Evolutionary conservation across 805 yeast genomes (phyloP).

Genomic region (Cyberlindnera nakhonratchasimensis): DNA sequence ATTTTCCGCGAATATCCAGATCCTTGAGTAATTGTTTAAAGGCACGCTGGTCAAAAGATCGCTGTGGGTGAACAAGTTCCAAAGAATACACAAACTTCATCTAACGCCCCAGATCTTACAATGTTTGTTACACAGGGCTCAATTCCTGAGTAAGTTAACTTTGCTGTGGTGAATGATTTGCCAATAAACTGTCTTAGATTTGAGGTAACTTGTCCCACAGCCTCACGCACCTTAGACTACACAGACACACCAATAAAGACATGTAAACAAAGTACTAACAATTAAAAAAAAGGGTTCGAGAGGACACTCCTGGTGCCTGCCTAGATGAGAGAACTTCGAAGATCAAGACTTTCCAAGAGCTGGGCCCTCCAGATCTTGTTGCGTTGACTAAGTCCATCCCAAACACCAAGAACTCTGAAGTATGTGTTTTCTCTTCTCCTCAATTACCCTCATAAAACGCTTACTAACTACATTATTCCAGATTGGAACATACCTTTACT

Average conservation of each 20-base stretch:
- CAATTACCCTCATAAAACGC: no score
- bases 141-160: slow-evolving; percentile 51
- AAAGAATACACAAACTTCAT: no score
- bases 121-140: slow-evolving; percentile 51
- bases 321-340: slow-evolving; percentile 61
- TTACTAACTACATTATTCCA: slow-evolving; percentile 12
- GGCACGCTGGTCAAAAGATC: slow-evolving; percentile 5
- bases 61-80: no score
- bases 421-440: slow-evolving; percentile 1
- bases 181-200: no score
- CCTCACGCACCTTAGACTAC: neutral
- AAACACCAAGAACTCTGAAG: slow-evolving; percentile 45
- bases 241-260: neutral
- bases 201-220: no score
- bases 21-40: no score
- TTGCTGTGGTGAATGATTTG: no score
- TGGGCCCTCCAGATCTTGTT: slow-evolving; percentile 76
- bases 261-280: slow-evolving; percentile 4
- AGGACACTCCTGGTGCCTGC: slow-evolving; percentile 55
- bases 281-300: slow-evolving; percentile 43
- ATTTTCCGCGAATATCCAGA: no score
- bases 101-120: neutral
- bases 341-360: slow-evolving; percentile 53
- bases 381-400: slow-evolving; percentile 52
- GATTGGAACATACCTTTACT: slow-evolving; percentile 71